phyloP scores from a whole-genome alignment of 2,329 filamentous ascomycete genomes.

The Didymella glomerata region DNA sequence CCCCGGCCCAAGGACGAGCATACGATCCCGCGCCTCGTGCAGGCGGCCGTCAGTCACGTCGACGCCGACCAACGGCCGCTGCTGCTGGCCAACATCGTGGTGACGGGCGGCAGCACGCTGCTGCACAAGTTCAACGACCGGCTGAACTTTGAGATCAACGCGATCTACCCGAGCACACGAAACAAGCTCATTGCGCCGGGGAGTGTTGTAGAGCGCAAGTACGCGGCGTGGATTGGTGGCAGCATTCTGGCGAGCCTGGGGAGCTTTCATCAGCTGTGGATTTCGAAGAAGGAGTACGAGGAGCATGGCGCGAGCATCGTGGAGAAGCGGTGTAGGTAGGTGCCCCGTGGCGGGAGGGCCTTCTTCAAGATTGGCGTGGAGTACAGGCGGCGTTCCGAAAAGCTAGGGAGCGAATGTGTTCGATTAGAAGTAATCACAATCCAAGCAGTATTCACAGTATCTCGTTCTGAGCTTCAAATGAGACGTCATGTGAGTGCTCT shows the following conservation, averaged over 20 bases:
- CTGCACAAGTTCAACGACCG: conserved; percentile 93
- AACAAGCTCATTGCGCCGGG: conserved; percentile 90
- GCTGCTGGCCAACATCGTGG: conserved; percentile 87
- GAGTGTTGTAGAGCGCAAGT: conserved; percentile 85
- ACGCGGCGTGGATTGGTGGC: conserved; percentile 94
- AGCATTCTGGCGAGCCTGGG: conserved; percentile 95
- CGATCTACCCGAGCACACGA: conserved; percentile 82
- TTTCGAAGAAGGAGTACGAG: conserved; percentile 95
- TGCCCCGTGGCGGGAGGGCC: neutral
- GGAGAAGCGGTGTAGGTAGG: conserved; percentile 92
- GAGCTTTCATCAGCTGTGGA: conserved; percentile 99
- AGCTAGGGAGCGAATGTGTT: neutral
- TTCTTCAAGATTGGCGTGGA: conserved; percentile 2
- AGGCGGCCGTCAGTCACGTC: conserved; percentile 76
- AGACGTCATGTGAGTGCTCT: no score
- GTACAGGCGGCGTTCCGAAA: neutral
- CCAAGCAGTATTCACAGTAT: no score
- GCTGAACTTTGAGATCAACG: conserved; percentile 81
- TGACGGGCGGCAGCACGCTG: conserved; percentile 87
- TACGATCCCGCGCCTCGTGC: conserved; percentile 84
- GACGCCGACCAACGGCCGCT: conserved; percentile 88
- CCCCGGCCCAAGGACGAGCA: conserved; percentile 72
- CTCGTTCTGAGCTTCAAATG: no score
- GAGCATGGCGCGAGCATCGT: conserved; percentile 91
- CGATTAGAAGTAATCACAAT: neutral